phyloP scores from a whole-genome alignment of 805 yeast genomes.

The Pichia sporocuriosa region DNA sequence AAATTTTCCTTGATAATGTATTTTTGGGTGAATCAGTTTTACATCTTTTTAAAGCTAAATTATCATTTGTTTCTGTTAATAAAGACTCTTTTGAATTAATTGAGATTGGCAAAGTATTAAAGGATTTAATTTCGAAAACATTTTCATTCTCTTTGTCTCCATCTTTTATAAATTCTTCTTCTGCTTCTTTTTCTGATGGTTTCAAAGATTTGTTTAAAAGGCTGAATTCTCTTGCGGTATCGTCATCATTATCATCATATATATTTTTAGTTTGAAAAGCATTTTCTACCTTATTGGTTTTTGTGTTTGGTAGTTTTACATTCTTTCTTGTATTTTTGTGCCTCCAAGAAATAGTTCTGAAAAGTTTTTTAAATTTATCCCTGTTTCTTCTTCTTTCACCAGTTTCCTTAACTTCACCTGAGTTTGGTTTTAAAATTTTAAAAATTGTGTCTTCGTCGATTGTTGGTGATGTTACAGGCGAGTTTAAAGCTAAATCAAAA shows the following conservation, averaged over 20 bases:
- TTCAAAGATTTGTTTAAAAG: too few relatives aligned
- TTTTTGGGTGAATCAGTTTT: not conserved
- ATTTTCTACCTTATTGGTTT: not conserved
- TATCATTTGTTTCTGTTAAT: not conserved
- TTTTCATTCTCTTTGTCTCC: not conserved
- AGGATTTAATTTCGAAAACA: too few relatives aligned
- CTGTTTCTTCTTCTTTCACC: not conserved
- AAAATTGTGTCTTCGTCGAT: constrained; percentile 1
- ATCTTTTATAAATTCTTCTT: not conserved
- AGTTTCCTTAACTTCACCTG: not conserved
- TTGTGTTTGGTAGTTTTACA: not conserved
- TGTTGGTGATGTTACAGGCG: not conserved
- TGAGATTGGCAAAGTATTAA: not conserved
- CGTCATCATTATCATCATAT: not conserved
- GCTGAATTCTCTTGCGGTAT: too few relatives aligned
- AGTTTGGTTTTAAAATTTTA: not conserved
- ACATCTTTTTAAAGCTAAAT: too few relatives aligned
- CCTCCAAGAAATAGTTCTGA: constrained; percentile 2
- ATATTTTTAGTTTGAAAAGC: not conserved
- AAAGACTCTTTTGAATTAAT: not conserved
- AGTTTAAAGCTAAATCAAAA: not conserved
- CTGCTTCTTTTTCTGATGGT: too few relatives aligned
- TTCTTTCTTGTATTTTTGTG: not conserved
- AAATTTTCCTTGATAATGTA: constrained; percentile 3
- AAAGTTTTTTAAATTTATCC: not conserved